phyloP scores from a whole-genome alignment of 2,329 filamentous ascomycete genomes.

The Coniochaeta ligniaria region DNA sequence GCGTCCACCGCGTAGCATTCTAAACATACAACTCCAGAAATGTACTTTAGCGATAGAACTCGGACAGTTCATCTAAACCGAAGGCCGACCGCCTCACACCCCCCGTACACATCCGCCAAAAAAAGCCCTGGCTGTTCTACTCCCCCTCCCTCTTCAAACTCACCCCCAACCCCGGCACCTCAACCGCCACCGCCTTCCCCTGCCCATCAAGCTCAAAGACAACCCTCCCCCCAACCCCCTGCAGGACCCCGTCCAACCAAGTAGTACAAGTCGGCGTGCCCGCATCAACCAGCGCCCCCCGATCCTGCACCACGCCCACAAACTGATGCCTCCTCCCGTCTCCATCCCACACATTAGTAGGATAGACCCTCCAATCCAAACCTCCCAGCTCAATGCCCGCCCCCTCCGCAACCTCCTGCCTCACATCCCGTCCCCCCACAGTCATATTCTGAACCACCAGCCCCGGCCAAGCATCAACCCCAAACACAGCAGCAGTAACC shows the following conservation, averaged over 20 bases:
- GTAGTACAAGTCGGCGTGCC: slow-evolving; percentile 27
- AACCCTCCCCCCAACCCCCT: not conserved
- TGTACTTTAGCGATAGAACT: too few species aligned
- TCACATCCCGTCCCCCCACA: slow-evolving; percentile 11
- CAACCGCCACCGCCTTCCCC: not conserved
- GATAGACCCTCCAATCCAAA: slow-evolving; percentile 22
- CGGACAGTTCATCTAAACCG: too few species aligned
- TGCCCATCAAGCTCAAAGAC: slow-evolving; percentile 4
- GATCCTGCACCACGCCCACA: slow-evolving; percentile 22
- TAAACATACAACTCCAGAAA: too few species aligned
- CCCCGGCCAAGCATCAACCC: slow-evolving; percentile 12
- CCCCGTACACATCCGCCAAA: too few species aligned
- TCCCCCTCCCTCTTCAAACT: not conserved
- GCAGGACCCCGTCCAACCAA: slow-evolving; percentile 10
- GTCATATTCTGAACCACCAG: slow-evolving; percentile 15
- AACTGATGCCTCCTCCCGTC: slow-evolving; percentile 15
- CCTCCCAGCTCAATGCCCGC: slow-evolving; percentile 11
- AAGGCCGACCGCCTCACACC: too few species aligned
- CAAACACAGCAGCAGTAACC: slow-evolving; percentile 7
- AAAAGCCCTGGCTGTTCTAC: too few species aligned
- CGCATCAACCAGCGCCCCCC: slow-evolving; percentile 18
- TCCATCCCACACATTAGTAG: slow-evolving; percentile 17
- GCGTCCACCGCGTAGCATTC: too few species aligned
- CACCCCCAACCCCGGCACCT: not conserved
- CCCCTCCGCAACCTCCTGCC: slow-evolving; percentile 9